Evolutionary conservation across 192 early-diverging fungal genomes (phyloP).

Genomic region (Lunasporangiospora selenospora): DNA sequence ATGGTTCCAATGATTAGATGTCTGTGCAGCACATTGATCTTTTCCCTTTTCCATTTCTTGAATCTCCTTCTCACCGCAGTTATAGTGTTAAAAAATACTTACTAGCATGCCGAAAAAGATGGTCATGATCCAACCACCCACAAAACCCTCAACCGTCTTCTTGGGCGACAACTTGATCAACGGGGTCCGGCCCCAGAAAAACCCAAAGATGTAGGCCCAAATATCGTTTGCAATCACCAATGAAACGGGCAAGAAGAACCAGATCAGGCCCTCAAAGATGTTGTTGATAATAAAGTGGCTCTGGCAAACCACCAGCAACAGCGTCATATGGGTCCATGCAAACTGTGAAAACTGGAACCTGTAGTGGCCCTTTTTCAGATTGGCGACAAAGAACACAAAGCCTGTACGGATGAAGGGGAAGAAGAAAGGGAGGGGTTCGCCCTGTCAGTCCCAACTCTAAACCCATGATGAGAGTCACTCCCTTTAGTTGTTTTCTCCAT

Average conservation of each 20-base stretch:
- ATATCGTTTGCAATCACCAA: constrained; percentile 97
- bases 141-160: constrained; percentile 98
- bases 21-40: too few relatives aligned
- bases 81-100: constrained; percentile 22
- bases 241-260: constrained; percentile 91
- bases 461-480: too few relatives aligned
- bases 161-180: constrained; percentile 94
- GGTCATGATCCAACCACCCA: constrained; percentile 87
- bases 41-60: too few relatives aligned
- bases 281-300: constrained; percentile 98
- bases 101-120: constrained; percentile 85
- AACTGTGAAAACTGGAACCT: constrained; percentile 96
- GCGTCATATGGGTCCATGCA: constrained; percentile 96
- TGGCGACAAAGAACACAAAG: constrained; percentile 94
- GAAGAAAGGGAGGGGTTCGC: too few relatives aligned
- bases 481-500: too few relatives aligned
- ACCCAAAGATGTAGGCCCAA: constrained; percentile 94
- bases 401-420: constrained; percentile 30
- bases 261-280: constrained; percentile 97
- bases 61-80: too few relatives aligned
- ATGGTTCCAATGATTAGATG: too few relatives aligned
- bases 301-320: constrained; percentile 91
- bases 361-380: constrained; percentile 92
- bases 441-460: too few relatives aligned
- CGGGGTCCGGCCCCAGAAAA: constrained; percentile 92